A percentile compares a stretch with the other conserved stretches of the same genome.
phyloP scores from a whole-genome alignment of 2,329 filamentous ascomycete genomes.

The Lachnellula subtilissima region DNA sequence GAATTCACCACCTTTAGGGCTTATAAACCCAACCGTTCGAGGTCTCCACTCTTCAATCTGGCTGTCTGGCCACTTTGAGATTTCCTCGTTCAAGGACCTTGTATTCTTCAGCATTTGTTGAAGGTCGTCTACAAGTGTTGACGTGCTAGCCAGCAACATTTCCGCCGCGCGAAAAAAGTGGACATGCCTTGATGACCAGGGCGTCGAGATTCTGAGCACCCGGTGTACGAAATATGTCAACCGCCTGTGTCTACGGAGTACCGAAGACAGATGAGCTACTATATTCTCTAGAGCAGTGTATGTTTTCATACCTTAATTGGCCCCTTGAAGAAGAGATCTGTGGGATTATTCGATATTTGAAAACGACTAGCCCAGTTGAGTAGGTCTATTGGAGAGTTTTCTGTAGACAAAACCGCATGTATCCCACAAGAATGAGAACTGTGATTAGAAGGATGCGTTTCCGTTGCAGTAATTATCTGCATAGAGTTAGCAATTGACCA shows the following conservation, averaged over 20 bases:
- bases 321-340: no score
- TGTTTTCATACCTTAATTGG: background rate
- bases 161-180: background rate
- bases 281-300: no score
- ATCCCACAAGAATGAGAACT: slow-evolving; percentile 14
- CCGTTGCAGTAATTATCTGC: slow-evolving; percentile 1
- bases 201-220: background rate
- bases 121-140: background rate
- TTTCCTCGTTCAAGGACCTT: background rate
- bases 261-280: no score
- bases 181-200: background rate
- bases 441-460: slow-evolving; percentile 1
- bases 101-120: background rate
- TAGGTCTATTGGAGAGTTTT: slow-evolving; percentile 1
- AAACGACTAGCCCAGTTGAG: background rate
- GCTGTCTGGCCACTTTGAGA: background rate
- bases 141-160: background rate
- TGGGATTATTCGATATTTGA: background rate
- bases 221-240: no score
- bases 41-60: slow-evolving; percentile 1
- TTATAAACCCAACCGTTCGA: background rate
- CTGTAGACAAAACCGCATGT: slow-evolving; percentile 2
- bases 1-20: background rate
- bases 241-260: no score
- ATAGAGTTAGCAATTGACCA: background rate